Evolutionary conservation across 441 rosid species (phyloP).

Genomic region (Populus trichocarpa): DNA sequence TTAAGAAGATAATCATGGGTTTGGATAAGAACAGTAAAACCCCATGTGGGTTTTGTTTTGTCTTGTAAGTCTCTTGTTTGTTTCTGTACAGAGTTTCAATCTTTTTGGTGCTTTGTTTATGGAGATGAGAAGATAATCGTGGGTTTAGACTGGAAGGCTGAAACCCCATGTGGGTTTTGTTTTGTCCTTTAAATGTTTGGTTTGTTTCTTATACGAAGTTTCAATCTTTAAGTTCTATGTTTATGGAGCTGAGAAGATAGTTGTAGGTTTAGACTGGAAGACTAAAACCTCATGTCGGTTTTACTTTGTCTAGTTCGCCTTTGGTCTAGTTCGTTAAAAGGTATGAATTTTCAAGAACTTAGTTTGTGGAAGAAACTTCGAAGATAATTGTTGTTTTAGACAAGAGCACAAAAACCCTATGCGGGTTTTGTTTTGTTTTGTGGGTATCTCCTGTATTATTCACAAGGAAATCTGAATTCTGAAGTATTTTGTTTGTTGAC

Average conservation of each 20-base stretch:
- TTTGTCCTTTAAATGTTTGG: slow-evolving; percentile 60
- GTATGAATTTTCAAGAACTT: neutral
- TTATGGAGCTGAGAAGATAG: neutral
- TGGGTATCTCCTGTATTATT: slow-evolving; percentile 23
- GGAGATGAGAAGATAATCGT: slow-evolving; percentile 27
- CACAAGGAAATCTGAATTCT: neutral
- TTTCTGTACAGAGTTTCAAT: neutral
- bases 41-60: slow-evolving; percentile 96
- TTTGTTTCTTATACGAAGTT: neutral
- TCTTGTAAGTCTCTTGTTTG: slow-evolving; percentile 43
- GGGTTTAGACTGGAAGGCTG: slow-evolving; percentile 90
- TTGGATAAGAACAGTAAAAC: slow-evolving; percentile 92
- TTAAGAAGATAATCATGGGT: slow-evolving; percentile 69
- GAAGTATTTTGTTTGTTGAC: neutral
- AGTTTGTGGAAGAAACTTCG: slow-evolving; percentile 67
- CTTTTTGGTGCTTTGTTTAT: neutral
- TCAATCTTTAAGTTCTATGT: neutral
- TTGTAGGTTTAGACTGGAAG: neutral
- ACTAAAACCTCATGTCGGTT: neutral
- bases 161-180: slow-evolving; percentile 96
- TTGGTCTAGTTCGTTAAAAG: neutral
- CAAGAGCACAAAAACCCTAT: slow-evolving; percentile 86
- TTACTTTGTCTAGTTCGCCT: neutral
- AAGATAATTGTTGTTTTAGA: slow-evolving; percentile 92
- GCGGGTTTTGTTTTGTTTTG: slow-evolving; percentile 90